Percentiles rank a stretch among this genome's conserved stretches.
These are phyloP conservation scores for Pittosporum tobira DNA, from an alignment of 129 eudicot genomes.

Conservation along the genomic window DNA sequence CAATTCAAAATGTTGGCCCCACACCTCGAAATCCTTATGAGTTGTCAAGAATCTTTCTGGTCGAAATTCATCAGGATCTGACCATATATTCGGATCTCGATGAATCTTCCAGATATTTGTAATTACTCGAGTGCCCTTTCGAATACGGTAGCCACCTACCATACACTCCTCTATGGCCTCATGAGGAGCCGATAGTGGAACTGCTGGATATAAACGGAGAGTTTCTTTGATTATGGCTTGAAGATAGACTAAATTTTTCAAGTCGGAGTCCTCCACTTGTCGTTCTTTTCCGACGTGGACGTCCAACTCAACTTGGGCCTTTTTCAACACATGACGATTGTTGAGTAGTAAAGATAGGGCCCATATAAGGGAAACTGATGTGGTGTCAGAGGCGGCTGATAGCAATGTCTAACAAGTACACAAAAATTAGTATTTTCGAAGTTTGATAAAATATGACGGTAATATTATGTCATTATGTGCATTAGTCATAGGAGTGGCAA, in stretches of 20 bases:
- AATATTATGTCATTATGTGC: not conserved
- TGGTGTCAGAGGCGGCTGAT: constrained; percentile 12
- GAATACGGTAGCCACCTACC: constrained; percentile 4
- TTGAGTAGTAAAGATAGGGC: too few relatives aligned
- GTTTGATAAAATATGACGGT: not conserved
- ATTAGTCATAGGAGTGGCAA: not conserved
- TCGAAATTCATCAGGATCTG: constrained; percentile 1
- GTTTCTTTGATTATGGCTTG: constrained; percentile 15
- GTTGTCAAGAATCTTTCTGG: constrained; percentile 16
- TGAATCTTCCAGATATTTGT: not conserved
- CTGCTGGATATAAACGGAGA: constrained; percentile 1
- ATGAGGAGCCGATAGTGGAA: not conserved
- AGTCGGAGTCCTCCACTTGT: constrained; percentile 6
- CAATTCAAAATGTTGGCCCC: too few relatives aligned
- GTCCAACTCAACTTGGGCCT: constrained; percentile 15
- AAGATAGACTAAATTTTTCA: constrained; percentile 9
- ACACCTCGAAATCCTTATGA: constrained; percentile 5
- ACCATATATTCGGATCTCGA: not conserved
- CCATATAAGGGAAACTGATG: constrained; percentile 2
- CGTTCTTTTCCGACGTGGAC: constrained; percentile 2
- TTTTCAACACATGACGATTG: constrained; percentile 8
- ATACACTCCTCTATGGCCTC: constrained; percentile 7
- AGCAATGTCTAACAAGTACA: not conserved
- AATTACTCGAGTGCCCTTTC: not conserved
- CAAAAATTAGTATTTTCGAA: not conserved